Conservation (phyloP, 73 alveolate species). For the Durusdinium trenchii region DNA sequence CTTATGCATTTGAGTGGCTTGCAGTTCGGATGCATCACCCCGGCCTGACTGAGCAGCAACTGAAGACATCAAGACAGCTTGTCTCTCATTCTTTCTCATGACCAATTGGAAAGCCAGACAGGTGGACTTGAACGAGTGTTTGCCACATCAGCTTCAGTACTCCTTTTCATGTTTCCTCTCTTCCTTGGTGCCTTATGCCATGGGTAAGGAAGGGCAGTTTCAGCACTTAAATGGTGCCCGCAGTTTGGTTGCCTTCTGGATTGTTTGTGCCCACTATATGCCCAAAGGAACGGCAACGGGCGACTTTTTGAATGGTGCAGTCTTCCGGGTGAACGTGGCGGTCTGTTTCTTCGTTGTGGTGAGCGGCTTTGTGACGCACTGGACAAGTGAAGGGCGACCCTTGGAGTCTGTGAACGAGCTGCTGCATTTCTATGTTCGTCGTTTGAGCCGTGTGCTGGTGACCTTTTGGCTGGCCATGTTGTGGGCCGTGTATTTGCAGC, state of each 20-base stretch:
- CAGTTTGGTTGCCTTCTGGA: constrained; percentile 64
- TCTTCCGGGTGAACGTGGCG: constrained; percentile 73
- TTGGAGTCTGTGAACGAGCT: neutral
- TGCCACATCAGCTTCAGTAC: too few relatives aligned
- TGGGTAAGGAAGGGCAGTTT: neutral
- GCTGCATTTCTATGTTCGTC: constrained; percentile 53
- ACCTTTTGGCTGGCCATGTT: constrained; percentile 87
- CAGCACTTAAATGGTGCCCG: constrained; percentile 10
- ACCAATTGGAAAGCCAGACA: too few relatives aligned
- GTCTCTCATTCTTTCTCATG: too few relatives aligned
- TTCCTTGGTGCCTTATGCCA: too few relatives aligned
- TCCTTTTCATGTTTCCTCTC: too few relatives aligned
- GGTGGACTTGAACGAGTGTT: too few relatives aligned
- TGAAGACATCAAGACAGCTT: too few relatives aligned
- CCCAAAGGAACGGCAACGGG: neutral
- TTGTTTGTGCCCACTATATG: constrained; percentile 73
- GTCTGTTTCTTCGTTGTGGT: constrained; percentile 71
- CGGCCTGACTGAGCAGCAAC: too few relatives aligned
- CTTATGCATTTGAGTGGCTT: too few relatives aligned
- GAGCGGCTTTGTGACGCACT: constrained; percentile 92
- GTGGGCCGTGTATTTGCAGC: constrained; percentile 38
- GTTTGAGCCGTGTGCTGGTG: constrained; percentile 41
- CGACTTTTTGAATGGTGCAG: neutral
- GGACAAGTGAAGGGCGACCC: neutral
- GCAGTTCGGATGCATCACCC: too few relatives aligned